Percentiles rank a stretch among this genome's conserved stretches.
Evolutionary conservation across 352 stramenopile genomes (phyloP).

Genomic region (Phytopythium ostracodes): DNA sequence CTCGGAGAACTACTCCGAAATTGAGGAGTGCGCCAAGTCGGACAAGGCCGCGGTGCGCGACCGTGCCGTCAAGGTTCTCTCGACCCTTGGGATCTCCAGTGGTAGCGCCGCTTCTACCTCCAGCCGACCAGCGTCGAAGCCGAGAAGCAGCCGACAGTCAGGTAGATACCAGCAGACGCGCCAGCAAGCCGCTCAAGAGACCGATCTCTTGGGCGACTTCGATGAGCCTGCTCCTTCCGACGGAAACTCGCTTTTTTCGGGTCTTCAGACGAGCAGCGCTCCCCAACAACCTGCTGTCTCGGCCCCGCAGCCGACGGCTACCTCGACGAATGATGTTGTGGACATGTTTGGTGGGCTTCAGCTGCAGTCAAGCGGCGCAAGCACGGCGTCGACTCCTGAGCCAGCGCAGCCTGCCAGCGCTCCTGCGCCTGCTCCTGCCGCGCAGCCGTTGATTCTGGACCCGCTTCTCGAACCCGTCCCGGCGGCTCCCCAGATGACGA

Average conservation of each 20-base stretch:
- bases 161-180: conserved; percentile 24
- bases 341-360: conserved; percentile 81
- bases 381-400: conserved; percentile 15
- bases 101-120: conserved; percentile 15
- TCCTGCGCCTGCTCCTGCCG: conserved; percentile 20
- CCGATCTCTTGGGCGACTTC: conserved; percentile 72
- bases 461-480: conserved; percentile 63
- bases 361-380: conserved; percentile 45
- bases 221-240: conserved; percentile 35
- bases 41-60: conserved; percentile 79
- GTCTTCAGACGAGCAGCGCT: conserved; percentile 38
- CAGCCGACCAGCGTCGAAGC: conserved; percentile 11
- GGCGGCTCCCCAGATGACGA: conserved; percentile 32
- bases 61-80: conserved; percentile 73
- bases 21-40: conserved; percentile 63
- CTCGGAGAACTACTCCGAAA: conserved; percentile 69
- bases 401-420: conserved; percentile 13
- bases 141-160: conserved; percentile 4
- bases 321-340: conserved; percentile 30
- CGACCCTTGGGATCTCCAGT: conserved; percentile 44
- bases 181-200: conserved; percentile 30
- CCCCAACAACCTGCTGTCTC: conserved; percentile 25
- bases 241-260: conserved; percentile 49
- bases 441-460: conserved; percentile 57
- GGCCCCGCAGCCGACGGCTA: conserved; percentile 11